A percentile compares a stretch with the other conserved stretches of the same genome.
Evolutionary conservation across 306 rosid genomes (phyloP).

Genomic region (Gillenia trifoliata): DNA sequence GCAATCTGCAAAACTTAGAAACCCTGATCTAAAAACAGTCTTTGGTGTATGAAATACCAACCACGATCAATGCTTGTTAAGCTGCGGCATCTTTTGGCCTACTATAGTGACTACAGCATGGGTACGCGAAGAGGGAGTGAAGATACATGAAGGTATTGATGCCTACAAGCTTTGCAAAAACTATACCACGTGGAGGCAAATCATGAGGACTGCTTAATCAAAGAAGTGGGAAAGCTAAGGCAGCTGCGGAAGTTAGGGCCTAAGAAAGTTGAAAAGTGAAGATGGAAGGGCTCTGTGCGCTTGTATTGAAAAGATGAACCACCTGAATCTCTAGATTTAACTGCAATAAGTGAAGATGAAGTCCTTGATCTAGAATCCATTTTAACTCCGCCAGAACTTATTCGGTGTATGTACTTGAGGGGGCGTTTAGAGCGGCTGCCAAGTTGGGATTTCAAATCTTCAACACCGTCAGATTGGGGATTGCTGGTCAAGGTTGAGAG

Average conservation of each 20-base stretch:
- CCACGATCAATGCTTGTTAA: background rate
- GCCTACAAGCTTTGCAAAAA: background rate
- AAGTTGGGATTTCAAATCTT: constrained; percentile 9
- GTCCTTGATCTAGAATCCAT: constrained; percentile 15
- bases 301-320: constrained; percentile 16
- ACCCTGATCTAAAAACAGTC: constrained; percentile 10
- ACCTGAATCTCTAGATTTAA: constrained; percentile 22
- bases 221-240: background rate
- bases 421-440: constrained; percentile 15
- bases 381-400: background rate
- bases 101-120: background rate
- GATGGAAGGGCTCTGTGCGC: constrained; percentile 14
- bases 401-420: accelerated
- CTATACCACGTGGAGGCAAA: background rate
- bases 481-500: background rate
- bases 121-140: too few species aligned
- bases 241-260: background rate
- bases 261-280: background rate
- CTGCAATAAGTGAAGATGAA: constrained; percentile 11
- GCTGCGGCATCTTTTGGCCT: background rate
- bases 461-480: accelerated
- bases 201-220: background rate
- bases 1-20: constrained; percentile 14
- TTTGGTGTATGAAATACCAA: background rate
- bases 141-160: background rate